Conservation (phyloP, 2,329 filamentous ascomycete genomes). For the Hymenoscyphus infarciens region DNA sequence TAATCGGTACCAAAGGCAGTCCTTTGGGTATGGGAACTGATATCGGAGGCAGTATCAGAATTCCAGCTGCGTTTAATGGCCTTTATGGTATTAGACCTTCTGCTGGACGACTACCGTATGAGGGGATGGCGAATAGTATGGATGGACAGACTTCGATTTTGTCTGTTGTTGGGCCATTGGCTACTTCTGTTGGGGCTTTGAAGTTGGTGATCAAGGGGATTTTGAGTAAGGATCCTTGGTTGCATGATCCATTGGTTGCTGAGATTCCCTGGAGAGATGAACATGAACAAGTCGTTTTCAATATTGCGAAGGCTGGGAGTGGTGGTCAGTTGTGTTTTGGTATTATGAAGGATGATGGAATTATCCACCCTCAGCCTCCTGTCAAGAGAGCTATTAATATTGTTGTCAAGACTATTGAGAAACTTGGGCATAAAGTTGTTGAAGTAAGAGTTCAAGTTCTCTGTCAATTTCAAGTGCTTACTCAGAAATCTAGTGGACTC, state of each 20-base stretch:
- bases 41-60: constrained; percentile 37
- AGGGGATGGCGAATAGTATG: constrained; percentile 57
- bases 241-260: constrained; percentile 60
- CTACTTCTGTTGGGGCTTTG: constrained; percentile 51
- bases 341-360: constrained; percentile 49
- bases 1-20: constrained; percentile 34
- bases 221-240: constrained; percentile 59
- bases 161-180: constrained; percentile 61
- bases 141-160: constrained; percentile 58
- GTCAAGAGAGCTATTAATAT: constrained; percentile 51
- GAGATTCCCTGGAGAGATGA: constrained; percentile 63
- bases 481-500: constrained; percentile 43
- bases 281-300: constrained; percentile 34
- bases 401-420: constrained; percentile 46
- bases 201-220: constrained; percentile 54
- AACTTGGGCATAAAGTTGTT: constrained; percentile 55
- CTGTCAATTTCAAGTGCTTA: neutral
- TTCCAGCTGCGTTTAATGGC: constrained; percentile 39
- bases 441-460: constrained; percentile 27
- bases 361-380: constrained; percentile 53
- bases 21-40: constrained; percentile 35
- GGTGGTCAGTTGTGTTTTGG: constrained; percentile 48
- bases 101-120: constrained; percentile 42
- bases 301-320: constrained; percentile 39
- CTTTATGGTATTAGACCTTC: constrained; percentile 40